Evolutionary conservation across 2,329 filamentous ascomycete species (phyloP).

Genomic region (Verticillium albo-atrum): DNA sequence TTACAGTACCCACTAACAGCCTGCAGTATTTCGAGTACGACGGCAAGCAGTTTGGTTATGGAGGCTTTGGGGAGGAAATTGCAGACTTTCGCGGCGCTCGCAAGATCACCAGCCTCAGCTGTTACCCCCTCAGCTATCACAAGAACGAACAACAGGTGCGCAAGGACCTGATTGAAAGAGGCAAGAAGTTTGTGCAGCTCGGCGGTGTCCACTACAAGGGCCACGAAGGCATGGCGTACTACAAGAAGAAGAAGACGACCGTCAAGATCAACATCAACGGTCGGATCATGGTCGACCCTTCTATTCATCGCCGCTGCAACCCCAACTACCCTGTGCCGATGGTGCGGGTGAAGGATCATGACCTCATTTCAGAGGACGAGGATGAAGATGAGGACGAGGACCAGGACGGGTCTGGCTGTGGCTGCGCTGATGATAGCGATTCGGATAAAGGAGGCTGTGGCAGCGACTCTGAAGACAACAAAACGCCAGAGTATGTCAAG

Average conservation of each 20-base stretch:
- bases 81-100: conserved; percentile 40
- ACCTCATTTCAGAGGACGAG: conserved; percentile 48
- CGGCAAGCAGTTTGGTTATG: conserved; percentile 40
- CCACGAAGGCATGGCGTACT: conserved; percentile 34
- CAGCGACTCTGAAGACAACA: conserved; percentile 34
- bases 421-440: conserved; percentile 21
- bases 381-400: conserved; percentile 41
- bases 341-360: conserved; percentile 68
- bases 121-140: conserved; percentile 41
- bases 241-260: conserved; percentile 26
- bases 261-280: conserved; percentile 18
- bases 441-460: conserved; percentile 24
- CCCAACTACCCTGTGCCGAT: conserved; percentile 78
- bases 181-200: conserved; percentile 38
- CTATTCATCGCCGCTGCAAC: conserved; percentile 69
- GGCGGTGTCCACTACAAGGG: conserved; percentile 43
- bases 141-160: conserved; percentile 29
- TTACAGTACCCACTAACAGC: conserved; percentile 53
- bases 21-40: conserved; percentile 39
- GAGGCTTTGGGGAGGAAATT: conserved; percentile 25
- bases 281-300: conserved; percentile 31
- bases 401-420: conserved; percentile 32
- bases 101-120: conserved; percentile 36
- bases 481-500: conserved; percentile 40
- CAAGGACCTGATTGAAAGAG: conserved; percentile 30